Evolutionary conservation across 345 rosid species (phyloP).

Genomic region (Corchorus capsularis): DNA sequence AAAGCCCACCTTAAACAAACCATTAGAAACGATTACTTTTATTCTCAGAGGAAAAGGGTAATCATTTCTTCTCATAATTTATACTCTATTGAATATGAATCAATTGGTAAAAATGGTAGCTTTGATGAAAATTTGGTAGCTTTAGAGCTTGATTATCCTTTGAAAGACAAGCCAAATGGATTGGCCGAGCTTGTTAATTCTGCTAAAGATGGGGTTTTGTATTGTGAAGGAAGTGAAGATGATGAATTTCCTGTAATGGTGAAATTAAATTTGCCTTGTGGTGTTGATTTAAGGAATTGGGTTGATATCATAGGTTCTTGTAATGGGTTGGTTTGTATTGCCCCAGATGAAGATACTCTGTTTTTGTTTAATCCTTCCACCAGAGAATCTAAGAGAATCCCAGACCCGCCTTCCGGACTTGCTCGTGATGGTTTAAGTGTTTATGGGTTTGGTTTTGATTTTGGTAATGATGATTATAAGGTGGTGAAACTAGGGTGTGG

Average conservation of each 20-base stretch:
- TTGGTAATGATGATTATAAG: conserved; percentile 38
- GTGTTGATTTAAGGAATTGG: conserved; percentile 18
- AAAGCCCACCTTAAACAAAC: conserved; percentile 33
- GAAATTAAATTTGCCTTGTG: conserved; percentile 19
- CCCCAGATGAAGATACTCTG: conserved; percentile 29
- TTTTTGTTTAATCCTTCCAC: conserved; percentile 51
- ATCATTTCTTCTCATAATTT: conserved; percentile 21
- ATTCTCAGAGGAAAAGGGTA: conserved; percentile 18
- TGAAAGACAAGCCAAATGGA: conserved; percentile 11
- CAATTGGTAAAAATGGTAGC: background rate
- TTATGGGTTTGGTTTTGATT: conserved; percentile 43
- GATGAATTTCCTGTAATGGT: conserved; percentile 37
- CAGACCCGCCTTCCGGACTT: background rate
- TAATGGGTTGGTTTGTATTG: conserved; percentile 47
- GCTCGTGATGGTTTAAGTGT: background rate
- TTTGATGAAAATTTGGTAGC: conserved; percentile 26
- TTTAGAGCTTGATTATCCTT: conserved; percentile 28
- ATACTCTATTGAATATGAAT: conserved; percentile 23
- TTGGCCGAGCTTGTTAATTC: conserved; percentile 20
- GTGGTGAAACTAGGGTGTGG: conserved; percentile 25
- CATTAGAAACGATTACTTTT: background rate
- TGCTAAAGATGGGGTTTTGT: conserved; percentile 16
- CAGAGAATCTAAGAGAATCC: conserved; percentile 42
- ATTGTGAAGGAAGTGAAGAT: conserved; percentile 30
- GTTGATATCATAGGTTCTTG: conserved; percentile 44